phyloP scores from a whole-genome alignment of 2,329 filamentous ascomycete genomes.

The Septoria petroselini region DNA sequence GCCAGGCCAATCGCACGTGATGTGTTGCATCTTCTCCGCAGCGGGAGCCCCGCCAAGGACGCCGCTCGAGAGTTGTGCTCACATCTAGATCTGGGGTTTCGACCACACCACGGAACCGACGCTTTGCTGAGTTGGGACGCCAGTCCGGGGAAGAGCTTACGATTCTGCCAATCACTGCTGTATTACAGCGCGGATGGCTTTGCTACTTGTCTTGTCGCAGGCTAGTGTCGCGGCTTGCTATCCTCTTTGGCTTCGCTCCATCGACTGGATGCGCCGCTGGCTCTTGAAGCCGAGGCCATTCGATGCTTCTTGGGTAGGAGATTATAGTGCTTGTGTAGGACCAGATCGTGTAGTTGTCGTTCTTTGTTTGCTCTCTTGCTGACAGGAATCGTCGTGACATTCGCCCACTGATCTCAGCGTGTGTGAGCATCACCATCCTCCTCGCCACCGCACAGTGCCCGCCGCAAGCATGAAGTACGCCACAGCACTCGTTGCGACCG shows the following conservation, averaged over 20 bases:
- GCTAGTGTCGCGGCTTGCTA: neutral
- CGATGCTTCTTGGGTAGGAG: neutral
- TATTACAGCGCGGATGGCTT: neutral
- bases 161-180: conserved; percentile 6
- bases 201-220: neutral
- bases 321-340: neutral
- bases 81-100: conserved; percentile 1
- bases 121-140: neutral
- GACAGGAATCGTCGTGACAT: neutral
- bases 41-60: neutral
- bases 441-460: neutral
- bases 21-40: conserved; percentile 1
- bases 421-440: neutral
- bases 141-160: conserved; percentile 4
- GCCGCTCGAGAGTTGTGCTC: neutral
- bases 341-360: neutral
- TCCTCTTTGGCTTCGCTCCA: neutral
- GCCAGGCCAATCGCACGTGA: neutral
- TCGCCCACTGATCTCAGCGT: neutral
- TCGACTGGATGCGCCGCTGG: neutral
- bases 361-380: conserved; percentile 1
- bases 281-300: conserved; percentile 10
- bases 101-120: neutral
- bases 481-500: neutral
- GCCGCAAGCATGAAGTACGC: conserved; percentile 3